Conservation (phyloP, 2,329 filamentous ascomycete species). For the Rutstroemia sp. region DNA sequence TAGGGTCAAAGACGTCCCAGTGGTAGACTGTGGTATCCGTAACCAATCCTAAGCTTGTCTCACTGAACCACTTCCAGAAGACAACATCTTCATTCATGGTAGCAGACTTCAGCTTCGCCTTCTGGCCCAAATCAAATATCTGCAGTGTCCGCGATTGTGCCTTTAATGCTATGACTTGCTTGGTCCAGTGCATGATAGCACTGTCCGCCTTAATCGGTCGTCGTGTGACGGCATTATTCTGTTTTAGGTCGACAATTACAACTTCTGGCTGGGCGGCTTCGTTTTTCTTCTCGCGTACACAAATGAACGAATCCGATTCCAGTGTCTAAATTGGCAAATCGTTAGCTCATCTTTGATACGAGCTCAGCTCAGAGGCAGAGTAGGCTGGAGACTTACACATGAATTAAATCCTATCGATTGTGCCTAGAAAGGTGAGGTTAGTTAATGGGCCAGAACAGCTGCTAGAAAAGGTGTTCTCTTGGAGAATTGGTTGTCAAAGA, state of each 20-base stretch:
- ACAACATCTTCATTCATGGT: constrained; percentile 96
- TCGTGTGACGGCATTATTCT: constrained; percentile 89
- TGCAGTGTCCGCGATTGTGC: constrained; percentile 90
- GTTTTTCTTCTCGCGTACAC: constrained; percentile 88
- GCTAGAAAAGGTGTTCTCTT: constrained; percentile 10
- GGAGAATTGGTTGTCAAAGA: constrained; percentile 4
- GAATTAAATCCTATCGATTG: constrained; percentile 78
- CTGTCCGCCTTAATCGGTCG: constrained; percentile 98
- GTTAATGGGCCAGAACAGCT: constrained; percentile 9
- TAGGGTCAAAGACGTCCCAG: constrained; percentile 90
- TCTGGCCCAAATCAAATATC: constrained; percentile 90
- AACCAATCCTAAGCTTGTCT: constrained; percentile 79
- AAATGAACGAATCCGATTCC: constrained; percentile 95
- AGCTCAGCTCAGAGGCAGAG: constrained; percentile 9
- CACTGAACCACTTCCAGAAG: constrained; percentile 99
- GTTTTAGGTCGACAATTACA: constrained; percentile 96
- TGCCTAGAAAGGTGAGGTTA: constrained; percentile 41
- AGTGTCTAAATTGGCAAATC: constrained; percentile 59
- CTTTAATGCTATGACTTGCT: constrained; percentile 93
- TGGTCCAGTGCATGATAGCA: constrained; percentile 98
- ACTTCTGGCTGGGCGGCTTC: constrained; percentile 83
- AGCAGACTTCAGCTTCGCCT: constrained; percentile 93
- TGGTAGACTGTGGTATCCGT: constrained; percentile 90
- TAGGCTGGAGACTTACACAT: constrained; percentile 54
- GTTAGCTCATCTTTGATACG: constrained; percentile 7